Percentiles rank a stretch among this genome's conserved stretches.
phyloP scores from a whole-genome alignment of 176 grass and related monocot species.

The Carex scoparia region DNA sequence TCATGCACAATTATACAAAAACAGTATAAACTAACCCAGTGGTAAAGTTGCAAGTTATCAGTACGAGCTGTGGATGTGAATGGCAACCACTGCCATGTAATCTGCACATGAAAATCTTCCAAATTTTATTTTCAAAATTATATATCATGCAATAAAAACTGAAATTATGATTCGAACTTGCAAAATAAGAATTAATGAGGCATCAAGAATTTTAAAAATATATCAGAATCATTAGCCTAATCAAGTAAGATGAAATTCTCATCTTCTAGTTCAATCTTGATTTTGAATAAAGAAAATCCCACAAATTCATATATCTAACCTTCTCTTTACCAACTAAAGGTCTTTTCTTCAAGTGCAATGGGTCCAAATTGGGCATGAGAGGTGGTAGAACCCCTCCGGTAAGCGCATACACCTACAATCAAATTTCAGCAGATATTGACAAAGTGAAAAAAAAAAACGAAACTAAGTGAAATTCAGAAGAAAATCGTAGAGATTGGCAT shows the following conservation, averaged over 20 bases:
- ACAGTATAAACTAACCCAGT: slow-evolving; percentile 63
- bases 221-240: neutral
- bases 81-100: slow-evolving; percentile 87
- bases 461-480: neutral
- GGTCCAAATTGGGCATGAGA: slow-evolving; percentile 75
- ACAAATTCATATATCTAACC: slow-evolving; percentile 34
- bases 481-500: neutral
- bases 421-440: neutral
- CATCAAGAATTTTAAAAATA: neutral
- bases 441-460: neutral
- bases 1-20: slow-evolving; percentile 19
- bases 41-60: slow-evolving; percentile 81
- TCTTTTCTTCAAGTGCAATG: slow-evolving; percentile 68
- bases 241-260: neutral
- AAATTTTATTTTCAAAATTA: slow-evolving; percentile 10
- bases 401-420: slow-evolving; percentile 73
- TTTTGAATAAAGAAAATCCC: neutral
- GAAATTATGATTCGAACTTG: neutral
- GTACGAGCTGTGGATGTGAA: slow-evolving; percentile 81
- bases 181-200: neutral
- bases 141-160: neutral
- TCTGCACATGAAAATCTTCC: slow-evolving; percentile 44
- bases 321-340: slow-evolving; percentile 61
- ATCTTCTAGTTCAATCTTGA: neutral
- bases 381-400: slow-evolving; percentile 77